Conservation (phyloP, 2,329 filamentous ascomycete genomes). For the Pyrenochaeta sp. region DNA sequence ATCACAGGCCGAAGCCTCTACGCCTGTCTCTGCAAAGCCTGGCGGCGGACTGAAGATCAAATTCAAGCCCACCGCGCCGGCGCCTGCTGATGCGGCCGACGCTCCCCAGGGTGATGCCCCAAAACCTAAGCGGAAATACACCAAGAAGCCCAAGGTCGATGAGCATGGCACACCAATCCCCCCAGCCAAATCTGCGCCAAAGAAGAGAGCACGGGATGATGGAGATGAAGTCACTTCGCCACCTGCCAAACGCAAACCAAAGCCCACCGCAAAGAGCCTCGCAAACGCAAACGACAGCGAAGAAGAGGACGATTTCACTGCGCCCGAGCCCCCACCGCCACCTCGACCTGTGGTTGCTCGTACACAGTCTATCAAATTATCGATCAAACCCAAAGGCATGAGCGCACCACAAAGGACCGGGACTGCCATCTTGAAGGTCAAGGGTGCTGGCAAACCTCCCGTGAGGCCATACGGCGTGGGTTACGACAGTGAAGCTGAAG, state of each 20-base stretch:
- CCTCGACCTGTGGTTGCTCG: constrained; percentile 20
- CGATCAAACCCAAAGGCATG: constrained; percentile 41
- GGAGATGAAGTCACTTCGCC: constrained; percentile 37
- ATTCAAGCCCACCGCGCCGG: constrained; percentile 29
- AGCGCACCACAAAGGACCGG: constrained; percentile 20
- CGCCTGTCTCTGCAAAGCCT: constrained; percentile 18
- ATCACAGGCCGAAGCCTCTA: constrained; percentile 19
- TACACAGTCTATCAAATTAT: constrained; percentile 39
- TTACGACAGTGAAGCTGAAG: constrained; percentile 95
- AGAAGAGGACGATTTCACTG: constrained; percentile 33
- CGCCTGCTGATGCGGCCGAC: constrained; percentile 33
- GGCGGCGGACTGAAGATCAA: constrained; percentile 40
- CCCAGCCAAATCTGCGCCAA: constrained; percentile 33
- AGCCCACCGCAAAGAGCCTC: constrained; percentile 43
- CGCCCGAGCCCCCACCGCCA: constrained; percentile 12
- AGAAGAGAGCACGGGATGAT: constrained; percentile 49
- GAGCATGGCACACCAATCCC: constrained; percentile 34
- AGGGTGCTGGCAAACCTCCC: constrained; percentile 42
- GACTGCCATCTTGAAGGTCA: constrained; percentile 43
- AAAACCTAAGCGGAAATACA: constrained; percentile 53
- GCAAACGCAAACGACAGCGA: constrained; percentile 31
- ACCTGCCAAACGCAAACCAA: constrained; percentile 44
- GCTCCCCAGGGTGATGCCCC: constrained; percentile 43
- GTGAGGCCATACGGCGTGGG: constrained; percentile 77
- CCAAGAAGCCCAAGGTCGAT: constrained; percentile 49